Evolutionary conservation across 164 flowering plant species (phyloP), one percentile per base, ranked within the genome.

Genomic region (Macadamia tetraphylla): DNA sequence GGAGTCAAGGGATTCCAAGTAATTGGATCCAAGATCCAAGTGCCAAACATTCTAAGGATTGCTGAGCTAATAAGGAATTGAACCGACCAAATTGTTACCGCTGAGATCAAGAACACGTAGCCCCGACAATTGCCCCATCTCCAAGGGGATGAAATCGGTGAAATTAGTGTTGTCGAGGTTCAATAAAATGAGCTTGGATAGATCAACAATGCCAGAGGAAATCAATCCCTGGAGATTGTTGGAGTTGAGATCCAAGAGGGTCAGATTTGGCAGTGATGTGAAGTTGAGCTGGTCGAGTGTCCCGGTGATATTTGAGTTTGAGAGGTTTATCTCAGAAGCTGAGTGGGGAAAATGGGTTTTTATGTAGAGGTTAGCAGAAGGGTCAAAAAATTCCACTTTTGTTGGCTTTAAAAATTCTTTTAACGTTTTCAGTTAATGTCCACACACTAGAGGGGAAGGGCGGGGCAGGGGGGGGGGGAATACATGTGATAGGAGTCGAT

Each of bases 11-110:
- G 73, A 64, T 12, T 56, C 67, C 17, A 83, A 71, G 71, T 46
- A 79, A 65, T 83, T 83, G 4, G 71, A 64, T 49, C 76, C 80
- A 18, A 80, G 70, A 67, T 79, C 73, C n/a, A 84, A 67, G 51
- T 64, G 40, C 72, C 69, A 35, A 56, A 81, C 62, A 68, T 77
- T 75, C 10, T 77, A 80, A 65, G 80, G 83, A 70, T 69, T 67
- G 73, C 76, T 65, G 23, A 81, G 30, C 69, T 81, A 80, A 64
- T 73, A 71, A 1, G 65, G 65, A 11, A 62, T 62, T 12, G 65
- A 13, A 35, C 65, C 65, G 14, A 3, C 40, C 15, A 62, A 23
- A 29, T 13, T 35, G 65, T 62, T 62, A 12, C 7, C 23, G 35
- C n/a, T 8, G 7, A 62, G 65, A 9, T 17, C 9, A 23, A 62